These are phyloP conservation scores for Aspergillus niger DNA, from an alignment of 2,329 filamentous ascomycete species.

Conservation along the genomic window DNA sequence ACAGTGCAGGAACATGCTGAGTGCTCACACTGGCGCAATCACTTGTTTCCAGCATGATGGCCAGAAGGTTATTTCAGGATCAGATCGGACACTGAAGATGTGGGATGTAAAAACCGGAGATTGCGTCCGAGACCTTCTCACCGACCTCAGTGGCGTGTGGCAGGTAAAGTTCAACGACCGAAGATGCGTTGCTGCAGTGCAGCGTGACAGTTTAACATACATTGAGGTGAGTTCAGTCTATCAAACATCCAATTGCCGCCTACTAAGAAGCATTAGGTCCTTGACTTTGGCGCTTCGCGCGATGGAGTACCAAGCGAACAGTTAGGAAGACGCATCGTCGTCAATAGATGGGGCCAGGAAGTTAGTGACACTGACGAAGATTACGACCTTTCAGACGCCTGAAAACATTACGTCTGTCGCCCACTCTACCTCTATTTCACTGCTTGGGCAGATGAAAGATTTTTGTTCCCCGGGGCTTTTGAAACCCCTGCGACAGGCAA, in stretches of 20 bases:
- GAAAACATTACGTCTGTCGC: background rate
- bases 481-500: background rate
- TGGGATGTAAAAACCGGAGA: conserved; percentile 94
- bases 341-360: conserved; percentile 45
- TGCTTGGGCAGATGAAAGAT: background rate
- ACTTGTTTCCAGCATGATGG: conserved; percentile 98
- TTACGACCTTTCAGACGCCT: conserved; percentile 32
- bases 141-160: conserved; percentile 95
- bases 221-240: conserved; percentile 73
- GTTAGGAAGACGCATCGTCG: conserved; percentile 72
- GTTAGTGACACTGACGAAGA: conserved; percentile 37
- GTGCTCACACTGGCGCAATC: conserved; percentile 93
- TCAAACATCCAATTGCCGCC: conserved; percentile 5
- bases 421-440: background rate
- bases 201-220: conserved; percentile 88
- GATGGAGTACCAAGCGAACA: conserved; percentile 79
- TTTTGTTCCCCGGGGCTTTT: background rate
- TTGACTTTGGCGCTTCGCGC: conserved; percentile 92
- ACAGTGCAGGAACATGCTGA: conserved; percentile 84
- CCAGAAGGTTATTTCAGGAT: conserved; percentile 94
- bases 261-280: conserved; percentile 64
- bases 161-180: conserved; percentile 97
- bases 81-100: conserved; percentile 95
- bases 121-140: conserved; percentile 88
- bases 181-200: conserved; percentile 92